Evolutionary conservation across 2,329 filamentous ascomycete species (phyloP).

Genomic region (Diplodia mutila): DNA sequence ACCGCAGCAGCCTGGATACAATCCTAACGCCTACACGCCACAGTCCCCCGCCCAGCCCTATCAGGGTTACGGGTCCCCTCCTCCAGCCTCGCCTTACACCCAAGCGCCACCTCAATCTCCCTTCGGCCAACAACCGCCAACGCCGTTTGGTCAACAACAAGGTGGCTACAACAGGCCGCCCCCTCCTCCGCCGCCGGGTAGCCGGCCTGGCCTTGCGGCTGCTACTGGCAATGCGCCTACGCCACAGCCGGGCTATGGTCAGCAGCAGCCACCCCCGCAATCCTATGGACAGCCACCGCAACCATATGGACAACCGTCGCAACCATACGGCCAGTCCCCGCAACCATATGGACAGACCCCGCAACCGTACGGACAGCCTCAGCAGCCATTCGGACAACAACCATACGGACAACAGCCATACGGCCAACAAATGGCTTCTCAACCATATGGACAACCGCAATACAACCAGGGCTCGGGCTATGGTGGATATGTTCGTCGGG

Average conservation of each 20-base stretch:
- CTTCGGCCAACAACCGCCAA: conserved; percentile 36
- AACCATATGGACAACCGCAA: conserved; percentile 31
- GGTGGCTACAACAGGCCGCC: conserved; percentile 19
- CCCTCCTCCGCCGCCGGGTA: conserved; percentile 15
- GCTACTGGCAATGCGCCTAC: conserved; percentile 7
- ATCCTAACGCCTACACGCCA: conserved; percentile 14
- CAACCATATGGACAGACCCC: conserved; percentile 34
- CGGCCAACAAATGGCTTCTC: conserved; percentile 30
- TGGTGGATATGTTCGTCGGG: conserved; percentile 32
- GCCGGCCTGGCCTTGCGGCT: neutral
- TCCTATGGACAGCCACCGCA: conserved; percentile 34
- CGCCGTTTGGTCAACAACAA: conserved; percentile 39
- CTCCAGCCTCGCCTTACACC: conserved; percentile 9
- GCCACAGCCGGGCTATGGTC: conserved; percentile 16
- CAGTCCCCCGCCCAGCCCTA: conserved; percentile 19
- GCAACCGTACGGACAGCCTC: conserved; percentile 30
- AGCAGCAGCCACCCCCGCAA: conserved; percentile 28
- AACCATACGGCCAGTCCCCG: conserved; percentile 29
- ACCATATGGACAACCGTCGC: conserved; percentile 32
- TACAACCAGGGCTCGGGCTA: conserved; percentile 31
- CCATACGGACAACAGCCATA: conserved; percentile 33
- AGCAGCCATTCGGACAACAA: conserved; percentile 30
- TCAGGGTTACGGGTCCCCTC: conserved; percentile 13
- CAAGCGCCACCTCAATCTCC: conserved; percentile 22
- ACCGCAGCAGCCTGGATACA: conserved; percentile 33